Evolutionary conservation across 1,139 yeast species (phyloP).

Genomic region (Eremothecium gossypii): DNA sequence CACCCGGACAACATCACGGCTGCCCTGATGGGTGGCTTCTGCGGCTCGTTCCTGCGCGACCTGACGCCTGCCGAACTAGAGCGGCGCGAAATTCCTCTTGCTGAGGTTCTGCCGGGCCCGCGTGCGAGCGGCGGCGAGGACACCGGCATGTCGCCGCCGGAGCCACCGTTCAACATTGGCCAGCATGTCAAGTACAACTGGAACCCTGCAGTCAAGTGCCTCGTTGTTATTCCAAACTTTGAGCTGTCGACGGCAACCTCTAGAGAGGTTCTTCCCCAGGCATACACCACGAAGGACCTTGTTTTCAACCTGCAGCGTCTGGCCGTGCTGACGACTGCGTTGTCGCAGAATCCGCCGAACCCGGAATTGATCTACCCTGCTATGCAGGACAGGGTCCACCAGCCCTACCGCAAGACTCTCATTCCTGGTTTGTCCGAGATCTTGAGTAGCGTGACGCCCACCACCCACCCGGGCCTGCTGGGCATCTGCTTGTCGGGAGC

Average conservation of each 20-base stretch:
- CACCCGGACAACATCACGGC: slow-evolving; percentile 98
- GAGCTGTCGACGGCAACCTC: slow-evolving; percentile 91
- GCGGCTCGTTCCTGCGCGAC: slow-evolving; percentile 86
- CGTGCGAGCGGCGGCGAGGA: slow-evolving; percentile 46
- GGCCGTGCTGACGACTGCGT: slow-evolving; percentile 71
- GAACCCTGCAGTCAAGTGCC: slow-evolving; percentile 73
- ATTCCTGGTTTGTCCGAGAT: slow-evolving; percentile 88
- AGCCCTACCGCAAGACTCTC: slow-evolving; percentile 82
- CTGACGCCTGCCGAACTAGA: slow-evolving; percentile 59
- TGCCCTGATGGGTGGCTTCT: slow-evolving; percentile 98
- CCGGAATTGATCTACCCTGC: slow-evolving; percentile 80
- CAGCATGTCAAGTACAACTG: slow-evolving; percentile 80
- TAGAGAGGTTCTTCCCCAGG: slow-evolving; percentile 75
- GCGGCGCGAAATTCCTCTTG: slow-evolving; percentile 72
- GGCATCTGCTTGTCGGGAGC: slow-evolving; percentile 97
- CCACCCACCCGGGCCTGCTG: slow-evolving; percentile 69
- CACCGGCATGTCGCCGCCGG: slow-evolving; percentile 60
- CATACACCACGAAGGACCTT: slow-evolving; percentile 73
- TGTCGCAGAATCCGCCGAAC: slow-evolving; percentile 74
- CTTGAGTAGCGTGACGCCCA: slow-evolving; percentile 72
- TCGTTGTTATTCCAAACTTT: slow-evolving; percentile 86
- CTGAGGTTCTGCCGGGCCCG: slow-evolving; percentile 75
- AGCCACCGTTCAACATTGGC: slow-evolving; percentile 84
- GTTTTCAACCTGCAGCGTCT: slow-evolving; percentile 79
- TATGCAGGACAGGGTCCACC: slow-evolving; percentile 95